These are phyloP conservation scores for Metschnikowia lachancei DNA, from an alignment of 805 yeast species.

Conservation along the genomic window DNA sequence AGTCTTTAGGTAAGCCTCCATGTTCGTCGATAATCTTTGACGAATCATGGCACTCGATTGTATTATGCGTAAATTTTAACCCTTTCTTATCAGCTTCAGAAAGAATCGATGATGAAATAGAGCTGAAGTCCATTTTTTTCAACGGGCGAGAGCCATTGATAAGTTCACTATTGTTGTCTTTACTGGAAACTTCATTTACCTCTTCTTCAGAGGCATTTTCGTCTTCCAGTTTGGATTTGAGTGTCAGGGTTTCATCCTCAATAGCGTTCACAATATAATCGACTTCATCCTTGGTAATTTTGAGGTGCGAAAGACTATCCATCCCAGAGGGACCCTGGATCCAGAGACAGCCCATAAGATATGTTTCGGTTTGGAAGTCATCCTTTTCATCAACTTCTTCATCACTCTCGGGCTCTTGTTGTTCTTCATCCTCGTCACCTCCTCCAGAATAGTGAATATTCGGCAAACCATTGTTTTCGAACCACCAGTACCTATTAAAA, in stretches of 20 bases:
- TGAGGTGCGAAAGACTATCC: conserved; percentile 36
- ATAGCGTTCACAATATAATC: conserved; percentile 13
- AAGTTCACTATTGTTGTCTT: neutral
- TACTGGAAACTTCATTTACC: neutral
- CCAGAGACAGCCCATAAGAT: conserved; percentile 83
- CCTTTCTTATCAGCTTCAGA: conserved; percentile 31
- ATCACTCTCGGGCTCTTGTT: conserved; percentile 36
- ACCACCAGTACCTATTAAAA: conserved; percentile 93
- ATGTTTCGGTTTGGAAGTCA: conserved; percentile 51
- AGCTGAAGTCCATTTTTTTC: conserved; percentile 26
- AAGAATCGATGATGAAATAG: conserved; percentile 22
- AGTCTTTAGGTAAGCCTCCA: conserved; percentile 17
- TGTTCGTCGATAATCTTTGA: conserved; percentile 12
- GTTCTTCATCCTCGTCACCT: conserved; percentile 41
- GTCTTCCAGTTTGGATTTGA: conserved; percentile 6
- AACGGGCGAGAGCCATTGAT: conserved; percentile 8
- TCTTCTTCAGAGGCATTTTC: neutral
- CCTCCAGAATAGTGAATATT: conserved; percentile 31
- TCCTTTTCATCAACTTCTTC: conserved; percentile 43
- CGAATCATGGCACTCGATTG: conserved; percentile 15
- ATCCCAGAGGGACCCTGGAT: conserved; percentile 78
- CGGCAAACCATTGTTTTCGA: conserved; percentile 82
- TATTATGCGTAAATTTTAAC: conserved; percentile 25
- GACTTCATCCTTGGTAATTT: conserved; percentile 12
- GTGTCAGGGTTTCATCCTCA: conserved; percentile 1